Conservation (phyloP, 306 rosid genomes). For the Argentina anserina region DNA sequence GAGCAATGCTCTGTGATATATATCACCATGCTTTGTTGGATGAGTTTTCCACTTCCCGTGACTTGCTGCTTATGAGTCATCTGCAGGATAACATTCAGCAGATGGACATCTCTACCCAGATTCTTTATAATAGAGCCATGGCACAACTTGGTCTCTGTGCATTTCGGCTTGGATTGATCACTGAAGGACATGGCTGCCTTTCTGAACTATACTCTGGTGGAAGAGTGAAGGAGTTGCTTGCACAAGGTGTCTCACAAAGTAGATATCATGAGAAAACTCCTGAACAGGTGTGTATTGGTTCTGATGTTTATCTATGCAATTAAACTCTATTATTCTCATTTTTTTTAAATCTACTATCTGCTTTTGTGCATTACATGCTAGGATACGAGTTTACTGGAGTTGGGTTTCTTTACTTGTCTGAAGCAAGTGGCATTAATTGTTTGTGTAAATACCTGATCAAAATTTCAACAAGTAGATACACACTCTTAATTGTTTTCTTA, state of each 20-base stretch:
- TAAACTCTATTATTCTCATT: background rate
- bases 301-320: background rate
- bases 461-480: background rate
- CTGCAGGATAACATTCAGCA: constrained; percentile 83
- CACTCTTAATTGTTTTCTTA: background rate
- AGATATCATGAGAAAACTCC: constrained; percentile 98
- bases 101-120: constrained; percentile 93
- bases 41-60: constrained; percentile 81
- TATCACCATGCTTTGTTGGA: constrained; percentile 88
- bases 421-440: background rate
- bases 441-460: background rate
- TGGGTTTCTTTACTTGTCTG: background rate
- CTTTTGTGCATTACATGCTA: background rate
- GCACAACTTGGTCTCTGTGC: constrained; percentile 93
- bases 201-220: constrained; percentile 97
- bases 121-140: constrained; percentile 93
- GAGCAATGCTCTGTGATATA: constrained; percentile 98
- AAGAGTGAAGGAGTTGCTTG: constrained; percentile 94
- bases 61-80: constrained; percentile 94
- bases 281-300: constrained; percentile 71
- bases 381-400: background rate
- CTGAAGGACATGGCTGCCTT: constrained; percentile 85
- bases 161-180: constrained; percentile 70
- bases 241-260: constrained; percentile 93
- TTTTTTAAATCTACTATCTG: background rate